These are phyloP conservation scores for Chytriomyces sp. DNA, from an alignment of 192 early-diverging fungal species.

Conservation along the genomic window DNA sequence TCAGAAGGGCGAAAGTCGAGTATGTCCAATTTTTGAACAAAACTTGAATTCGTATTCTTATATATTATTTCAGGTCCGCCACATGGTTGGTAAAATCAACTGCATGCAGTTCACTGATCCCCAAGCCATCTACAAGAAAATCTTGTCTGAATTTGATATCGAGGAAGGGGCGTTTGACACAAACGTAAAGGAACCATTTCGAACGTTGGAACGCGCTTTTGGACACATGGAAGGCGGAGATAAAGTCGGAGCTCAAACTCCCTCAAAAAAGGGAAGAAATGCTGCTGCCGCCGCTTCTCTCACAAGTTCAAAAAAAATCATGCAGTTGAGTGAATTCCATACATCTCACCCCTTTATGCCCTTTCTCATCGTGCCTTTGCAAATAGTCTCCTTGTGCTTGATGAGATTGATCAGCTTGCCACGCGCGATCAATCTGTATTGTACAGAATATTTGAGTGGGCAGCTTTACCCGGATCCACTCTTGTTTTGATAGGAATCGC, in stretches of 20 bases:
- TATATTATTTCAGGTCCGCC: no score
- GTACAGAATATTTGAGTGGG: slow-evolving; percentile 88
- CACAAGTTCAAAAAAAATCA: not conserved
- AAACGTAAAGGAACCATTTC: slow-evolving; percentile 45
- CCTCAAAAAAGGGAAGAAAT: no score
- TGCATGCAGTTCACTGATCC: slow-evolving; percentile 85
- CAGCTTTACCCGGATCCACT: slow-evolving; percentile 61
- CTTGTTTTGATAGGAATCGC: slow-evolving; percentile 90
- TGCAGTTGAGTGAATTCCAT: slow-evolving; percentile 23
- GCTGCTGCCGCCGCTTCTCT: no score
- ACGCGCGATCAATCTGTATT: slow-evolving; percentile 82
- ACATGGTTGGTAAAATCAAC: slow-evolving; percentile 71
- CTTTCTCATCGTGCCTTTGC: slow-evolving; percentile 3
- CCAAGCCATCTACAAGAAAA: slow-evolving; percentile 67
- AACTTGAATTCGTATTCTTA: no score
- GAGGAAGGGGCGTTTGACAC: slow-evolving; percentile 45
- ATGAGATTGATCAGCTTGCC: slow-evolving; percentile 91
- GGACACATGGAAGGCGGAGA: slow-evolving; percentile 32
- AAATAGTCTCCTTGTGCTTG: slow-evolving; percentile 77
- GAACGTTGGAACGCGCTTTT: slow-evolving; percentile 6
- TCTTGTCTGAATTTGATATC: slow-evolving; percentile 58
- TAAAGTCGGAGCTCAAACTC: not conserved
- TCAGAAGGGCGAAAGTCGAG: slow-evolving; percentile 47
- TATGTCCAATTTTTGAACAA: no score
- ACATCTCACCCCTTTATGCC: not conserved